Evolutionary conservation across 805 yeast species (phyloP).

Genomic region (Ogataea pignaliae): DNA sequence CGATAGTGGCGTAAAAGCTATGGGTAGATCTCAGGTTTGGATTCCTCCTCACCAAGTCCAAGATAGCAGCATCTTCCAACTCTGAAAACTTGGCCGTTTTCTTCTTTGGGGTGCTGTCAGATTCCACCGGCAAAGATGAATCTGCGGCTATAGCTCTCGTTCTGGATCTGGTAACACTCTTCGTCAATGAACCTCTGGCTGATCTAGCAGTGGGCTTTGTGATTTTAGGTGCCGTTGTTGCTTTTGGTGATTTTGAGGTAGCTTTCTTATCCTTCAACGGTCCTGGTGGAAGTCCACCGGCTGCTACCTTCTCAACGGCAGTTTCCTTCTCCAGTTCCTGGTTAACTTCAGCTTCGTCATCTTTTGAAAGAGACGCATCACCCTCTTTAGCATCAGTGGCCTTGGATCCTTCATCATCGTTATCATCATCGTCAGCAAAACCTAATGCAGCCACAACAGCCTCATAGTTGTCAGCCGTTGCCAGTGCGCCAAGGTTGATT

Average conservation of each 20-base stretch:
- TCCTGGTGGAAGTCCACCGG: neutral
- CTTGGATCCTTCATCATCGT: no score
- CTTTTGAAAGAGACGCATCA: no score
- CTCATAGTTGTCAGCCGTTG: slow-evolving; percentile 3
- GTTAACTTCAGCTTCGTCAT: neutral
- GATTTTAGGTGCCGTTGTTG: neutral
- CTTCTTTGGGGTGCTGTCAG: slow-evolving; percentile 31
- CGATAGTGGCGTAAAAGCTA: slow-evolving; percentile 58
- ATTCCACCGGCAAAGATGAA: neutral
- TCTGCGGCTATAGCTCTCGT: neutral
- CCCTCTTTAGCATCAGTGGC: no score
- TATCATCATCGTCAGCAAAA: no score
- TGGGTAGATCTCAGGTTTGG: slow-evolving; percentile 69
- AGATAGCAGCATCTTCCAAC: slow-evolving; percentile 60
- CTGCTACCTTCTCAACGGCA: no score
- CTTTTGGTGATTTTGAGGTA: neutral
- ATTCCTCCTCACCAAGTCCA: slow-evolving; percentile 63
- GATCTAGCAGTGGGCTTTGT: no score
- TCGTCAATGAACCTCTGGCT: neutral
- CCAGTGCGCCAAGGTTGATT: slow-evolving; percentile 23
- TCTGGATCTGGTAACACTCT: neutral
- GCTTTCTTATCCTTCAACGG: neutral
- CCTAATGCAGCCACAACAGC: neutral
- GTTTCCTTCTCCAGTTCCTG: neutral
- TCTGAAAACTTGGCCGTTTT: slow-evolving; percentile 47